Evolutionary conservation across 208 protist genomes (phyloP).

Genomic region (Trypanosomatidae sp.): DNA sequence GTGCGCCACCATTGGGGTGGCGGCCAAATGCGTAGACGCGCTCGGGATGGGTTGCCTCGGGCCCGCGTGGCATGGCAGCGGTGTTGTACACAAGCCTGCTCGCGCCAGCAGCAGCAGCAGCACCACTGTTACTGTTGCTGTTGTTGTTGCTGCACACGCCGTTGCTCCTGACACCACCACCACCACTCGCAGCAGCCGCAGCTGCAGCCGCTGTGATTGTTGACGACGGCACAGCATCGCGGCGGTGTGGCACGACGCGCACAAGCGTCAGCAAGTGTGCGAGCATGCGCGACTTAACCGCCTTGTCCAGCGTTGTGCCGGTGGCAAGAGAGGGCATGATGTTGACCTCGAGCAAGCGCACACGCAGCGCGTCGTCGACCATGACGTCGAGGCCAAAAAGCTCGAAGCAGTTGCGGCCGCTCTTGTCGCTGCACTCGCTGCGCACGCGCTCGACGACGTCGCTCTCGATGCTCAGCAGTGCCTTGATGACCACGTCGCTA

Average conservation of each 20-base stretch:
- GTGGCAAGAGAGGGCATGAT: slow-evolving; percentile 88
- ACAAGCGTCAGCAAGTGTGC: slow-evolving; percentile 78
- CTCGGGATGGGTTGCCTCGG: slow-evolving; percentile 14
- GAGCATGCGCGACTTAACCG: slow-evolving; percentile 80
- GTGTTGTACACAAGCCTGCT: background rate
- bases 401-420: slow-evolving; percentile 83
- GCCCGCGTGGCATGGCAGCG: slow-evolving; percentile 12
- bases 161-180: too few relatives aligned
- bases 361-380: slow-evolving; percentile 57
- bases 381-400: slow-evolving; percentile 85
- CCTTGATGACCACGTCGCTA: slow-evolving; percentile 85
- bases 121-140: too few relatives aligned
- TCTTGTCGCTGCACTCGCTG: slow-evolving; percentile 42
- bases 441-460: slow-evolving; percentile 59
- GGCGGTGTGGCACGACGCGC: slow-evolving; percentile 53
- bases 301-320: slow-evolving; percentile 72
- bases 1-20: slow-evolving; percentile 28
- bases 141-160: too few relatives aligned
- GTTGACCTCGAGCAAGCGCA: slow-evolving; percentile 84
- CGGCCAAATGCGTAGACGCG: slow-evolving; percentile 54
- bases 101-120: slow-evolving; percentile 7
- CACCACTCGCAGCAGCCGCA: too few relatives aligned
- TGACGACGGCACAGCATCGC: slow-evolving; percentile 13
- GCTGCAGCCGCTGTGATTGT: too few relatives aligned
- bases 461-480: slow-evolving; percentile 82